Conservation (phyloP, 1,284 basidiomycete species). For the Trichosporon asahii region DNA sequence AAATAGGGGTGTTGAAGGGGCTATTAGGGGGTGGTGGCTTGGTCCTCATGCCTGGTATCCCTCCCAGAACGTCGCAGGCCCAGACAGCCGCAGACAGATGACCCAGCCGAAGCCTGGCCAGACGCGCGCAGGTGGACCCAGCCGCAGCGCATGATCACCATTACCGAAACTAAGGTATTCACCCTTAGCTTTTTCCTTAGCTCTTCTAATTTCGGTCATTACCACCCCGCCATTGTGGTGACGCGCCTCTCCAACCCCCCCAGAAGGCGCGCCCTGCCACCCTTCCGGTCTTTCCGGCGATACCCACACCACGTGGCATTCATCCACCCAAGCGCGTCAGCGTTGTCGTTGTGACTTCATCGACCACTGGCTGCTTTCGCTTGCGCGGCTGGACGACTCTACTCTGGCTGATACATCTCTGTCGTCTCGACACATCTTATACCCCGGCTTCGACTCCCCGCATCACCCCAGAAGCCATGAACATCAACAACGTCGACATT, state of each 20-base stretch:
- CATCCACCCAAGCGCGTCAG: background rate
- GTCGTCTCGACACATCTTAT: background rate
- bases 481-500: conserved; percentile 49
- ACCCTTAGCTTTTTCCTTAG: background rate
- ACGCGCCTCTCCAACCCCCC: background rate
- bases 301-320: background rate
- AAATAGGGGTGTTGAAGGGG: background rate
- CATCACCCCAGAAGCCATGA: conserved; percentile 31
- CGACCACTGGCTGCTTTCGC: background rate
- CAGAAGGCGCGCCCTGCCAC: background rate
- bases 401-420: background rate
- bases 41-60: background rate
- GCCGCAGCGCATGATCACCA: background rate
- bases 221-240: background rate
- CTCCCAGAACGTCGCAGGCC: background rate
- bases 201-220: conserved; percentile 7
- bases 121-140: background rate
- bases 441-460: background rate
- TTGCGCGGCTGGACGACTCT: conserved; percentile 5
- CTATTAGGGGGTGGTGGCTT: conserved; percentile 3
- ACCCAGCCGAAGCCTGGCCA: too few relatives aligned
- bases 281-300: background rate
- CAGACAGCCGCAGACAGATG: background rate
- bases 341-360: conserved; percentile 5
- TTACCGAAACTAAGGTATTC: background rate